These are phyloP conservation scores for Aphanomyces stellatus DNA, from an alignment of 352 stramenopile genomes.

Conservation along the genomic window DNA sequence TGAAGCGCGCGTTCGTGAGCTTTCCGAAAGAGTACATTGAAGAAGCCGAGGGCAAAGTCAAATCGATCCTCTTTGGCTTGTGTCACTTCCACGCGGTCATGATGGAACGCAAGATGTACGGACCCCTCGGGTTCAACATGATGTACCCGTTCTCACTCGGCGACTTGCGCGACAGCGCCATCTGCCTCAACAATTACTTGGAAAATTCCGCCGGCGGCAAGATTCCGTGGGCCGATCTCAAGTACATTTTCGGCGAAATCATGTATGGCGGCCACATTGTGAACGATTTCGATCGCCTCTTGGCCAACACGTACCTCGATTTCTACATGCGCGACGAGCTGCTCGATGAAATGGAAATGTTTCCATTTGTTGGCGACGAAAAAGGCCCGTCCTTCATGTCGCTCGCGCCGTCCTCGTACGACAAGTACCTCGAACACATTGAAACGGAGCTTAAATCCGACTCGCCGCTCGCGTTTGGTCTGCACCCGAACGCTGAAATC, in stretches of 20 bases:
- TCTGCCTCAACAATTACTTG: slow-evolving; percentile 95
- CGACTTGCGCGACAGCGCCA: slow-evolving; percentile 92
- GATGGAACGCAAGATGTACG: slow-evolving; percentile 97
- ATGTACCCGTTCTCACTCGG: slow-evolving; percentile 97
- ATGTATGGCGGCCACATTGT: slow-evolving; percentile 97
- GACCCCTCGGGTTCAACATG: slow-evolving; percentile 98
- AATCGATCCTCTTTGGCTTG: slow-evolving; percentile 95
- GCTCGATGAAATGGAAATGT: slow-evolving; percentile 97
- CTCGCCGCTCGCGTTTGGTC: slow-evolving; percentile 94
- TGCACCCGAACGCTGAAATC: slow-evolving; percentile 98
- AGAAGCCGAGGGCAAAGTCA: slow-evolving; percentile 92
- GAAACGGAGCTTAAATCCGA: slow-evolving; percentile 94
- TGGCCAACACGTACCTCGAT: slow-evolving; percentile 96
- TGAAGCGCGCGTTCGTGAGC: slow-evolving; percentile 95
- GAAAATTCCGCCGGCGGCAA: slow-evolving; percentile 91
- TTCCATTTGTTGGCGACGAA: slow-evolving; percentile 95
- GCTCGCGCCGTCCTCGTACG: slow-evolving; percentile 92
- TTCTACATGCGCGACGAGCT: slow-evolving; percentile 98
- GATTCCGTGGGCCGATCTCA: slow-evolving; percentile 95
- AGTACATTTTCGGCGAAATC: slow-evolving; percentile 96
- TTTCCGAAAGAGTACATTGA: slow-evolving; percentile 95
- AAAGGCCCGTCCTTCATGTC: slow-evolving; percentile 94
- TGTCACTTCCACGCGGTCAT: slow-evolving; percentile 97
- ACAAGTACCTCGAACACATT: slow-evolving; percentile 97
- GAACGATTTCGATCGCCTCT: slow-evolving; percentile 92